Evolutionary conservation across 768 basidiomycete species (phyloP).

Genomic region (Suillus hirtellus): DNA sequence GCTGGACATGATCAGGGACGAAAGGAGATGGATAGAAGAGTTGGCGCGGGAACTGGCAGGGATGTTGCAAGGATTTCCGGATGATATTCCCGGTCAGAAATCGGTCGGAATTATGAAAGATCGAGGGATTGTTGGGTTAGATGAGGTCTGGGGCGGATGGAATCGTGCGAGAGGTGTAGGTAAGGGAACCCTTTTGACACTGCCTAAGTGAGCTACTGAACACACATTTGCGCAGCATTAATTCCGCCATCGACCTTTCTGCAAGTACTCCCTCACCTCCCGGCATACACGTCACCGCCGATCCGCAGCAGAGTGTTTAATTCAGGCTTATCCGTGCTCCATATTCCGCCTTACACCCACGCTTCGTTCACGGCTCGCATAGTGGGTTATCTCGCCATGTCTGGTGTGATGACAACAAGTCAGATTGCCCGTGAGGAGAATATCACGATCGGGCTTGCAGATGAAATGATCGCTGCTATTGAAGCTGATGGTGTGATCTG

Average conservation of each 20-base stretch:
- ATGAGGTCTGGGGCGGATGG: slow-evolving; percentile 96
- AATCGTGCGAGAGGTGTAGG: slow-evolving; percentile 91
- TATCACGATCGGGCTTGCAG: slow-evolving; percentile 69
- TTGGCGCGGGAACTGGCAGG: slow-evolving; percentile 80
- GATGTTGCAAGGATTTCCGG: slow-evolving; percentile 55
- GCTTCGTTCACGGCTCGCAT: slow-evolving; percentile 71
- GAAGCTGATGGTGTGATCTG: slow-evolving; percentile 73
- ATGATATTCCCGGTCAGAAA: slow-evolving; percentile 18
- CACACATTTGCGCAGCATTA: slow-evolving; percentile 56
- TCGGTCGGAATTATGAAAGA: slow-evolving; percentile 69
- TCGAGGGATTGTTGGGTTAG: slow-evolving; percentile 81
- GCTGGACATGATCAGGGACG: slow-evolving; percentile 83
- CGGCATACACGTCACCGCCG: slow-evolving; percentile 61
- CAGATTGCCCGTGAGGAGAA: slow-evolving; percentile 73
- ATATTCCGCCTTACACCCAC: slow-evolving; percentile 76
- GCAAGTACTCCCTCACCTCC: slow-evolving; percentile 69
- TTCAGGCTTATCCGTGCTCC: slow-evolving; percentile 78
- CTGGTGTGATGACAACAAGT: slow-evolving; percentile 57
- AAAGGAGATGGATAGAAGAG: slow-evolving; percentile 74
- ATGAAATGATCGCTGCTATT: slow-evolving; percentile 75
- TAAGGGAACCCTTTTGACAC: slow-evolving; percentile 37
- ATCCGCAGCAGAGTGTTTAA: slow-evolving; percentile 67
- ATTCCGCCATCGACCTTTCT: slow-evolving; percentile 87
- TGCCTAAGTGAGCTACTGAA: slow-evolving; percentile 6
- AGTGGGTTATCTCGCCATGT: slow-evolving; percentile 49